These are phyloP conservation scores for Colletotrichum cuscutae DNA, from an alignment of 2,329 filamentous ascomycete species.

Conservation along the genomic window DNA sequence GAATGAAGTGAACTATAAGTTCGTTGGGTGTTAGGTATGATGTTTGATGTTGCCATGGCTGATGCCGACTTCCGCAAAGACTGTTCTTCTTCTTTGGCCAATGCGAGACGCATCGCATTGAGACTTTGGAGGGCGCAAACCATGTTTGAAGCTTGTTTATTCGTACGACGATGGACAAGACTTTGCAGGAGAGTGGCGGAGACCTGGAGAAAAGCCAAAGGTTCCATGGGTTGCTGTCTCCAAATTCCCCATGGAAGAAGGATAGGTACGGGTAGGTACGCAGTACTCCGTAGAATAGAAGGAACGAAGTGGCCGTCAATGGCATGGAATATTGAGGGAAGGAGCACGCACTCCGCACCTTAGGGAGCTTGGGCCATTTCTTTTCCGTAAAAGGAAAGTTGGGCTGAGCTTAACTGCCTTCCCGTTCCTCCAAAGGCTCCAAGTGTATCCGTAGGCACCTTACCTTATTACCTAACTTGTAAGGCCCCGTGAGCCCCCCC, in stretches of 20 bases:
- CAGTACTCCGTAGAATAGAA: background rate
- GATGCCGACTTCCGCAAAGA: constrained; percentile 5
- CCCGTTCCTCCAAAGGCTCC: no score
- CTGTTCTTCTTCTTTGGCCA: background rate
- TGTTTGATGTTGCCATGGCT: background rate
- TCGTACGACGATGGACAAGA: background rate
- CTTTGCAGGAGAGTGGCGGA: background rate
- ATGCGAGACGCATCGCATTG: constrained; percentile 10
- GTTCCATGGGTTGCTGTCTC: background rate
- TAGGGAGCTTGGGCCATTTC: background rate
- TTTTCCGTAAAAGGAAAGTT: background rate
- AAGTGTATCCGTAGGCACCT: background rate
- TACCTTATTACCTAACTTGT: background rate
- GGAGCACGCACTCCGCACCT: background rate
- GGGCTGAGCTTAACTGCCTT: background rate
- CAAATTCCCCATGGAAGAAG: background rate
- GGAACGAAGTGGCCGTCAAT: background rate
- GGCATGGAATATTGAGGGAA: background rate
- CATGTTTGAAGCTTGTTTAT: background rate
- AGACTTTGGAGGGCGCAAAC: constrained; percentile 10
- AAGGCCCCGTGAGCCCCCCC: no score
- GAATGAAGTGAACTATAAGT: background rate
- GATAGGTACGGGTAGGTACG: no score
- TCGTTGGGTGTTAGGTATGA: background rate
- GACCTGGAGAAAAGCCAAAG: background rate